Evolutionary conservation across 192 early-diverging fungal species (phyloP).

Genomic region (Linnemannia zychae): DNA sequence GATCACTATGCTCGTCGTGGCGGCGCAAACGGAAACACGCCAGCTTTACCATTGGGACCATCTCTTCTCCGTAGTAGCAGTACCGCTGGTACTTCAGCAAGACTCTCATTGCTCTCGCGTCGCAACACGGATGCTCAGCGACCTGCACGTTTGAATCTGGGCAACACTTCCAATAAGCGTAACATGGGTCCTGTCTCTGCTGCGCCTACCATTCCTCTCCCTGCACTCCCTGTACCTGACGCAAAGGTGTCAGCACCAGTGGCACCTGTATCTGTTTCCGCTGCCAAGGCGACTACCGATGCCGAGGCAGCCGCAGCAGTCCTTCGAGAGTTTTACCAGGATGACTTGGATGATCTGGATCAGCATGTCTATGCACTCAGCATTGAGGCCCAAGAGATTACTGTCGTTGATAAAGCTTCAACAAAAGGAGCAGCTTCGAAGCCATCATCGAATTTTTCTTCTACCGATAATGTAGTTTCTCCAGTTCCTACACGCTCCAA

Average conservation of each 20-base stretch:
- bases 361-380: constrained; percentile 45
- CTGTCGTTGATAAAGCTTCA: constrained; percentile 5
- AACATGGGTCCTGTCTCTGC: constrained; percentile 21
- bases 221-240: background rate
- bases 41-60: background rate
- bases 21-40: background rate
- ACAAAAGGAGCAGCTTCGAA: background rate
- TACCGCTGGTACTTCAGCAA: constrained; percentile 24
- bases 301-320: background rate
- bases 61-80: constrained; percentile 15
- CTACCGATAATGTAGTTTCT: constrained; percentile 22
- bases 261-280: background rate
- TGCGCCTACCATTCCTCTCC: background rate
- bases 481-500: constrained; percentile 37
- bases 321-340: constrained; percentile 30
- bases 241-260: background rate
- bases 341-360: constrained; percentile 42
- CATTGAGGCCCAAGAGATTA: constrained; percentile 41
- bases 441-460: background rate
- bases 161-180: constrained; percentile 16
- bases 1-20: constrained; percentile 15
- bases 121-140: constrained; percentile 44
- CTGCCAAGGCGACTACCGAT: background rate
- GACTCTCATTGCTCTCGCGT: constrained; percentile 37
- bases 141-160: constrained; percentile 40